A percentile compares a stretch with the other conserved stretches of the same genome.
Conservation (phyloP, 139 green algal species). For the Astrephomene gubernaculifera region DNA sequence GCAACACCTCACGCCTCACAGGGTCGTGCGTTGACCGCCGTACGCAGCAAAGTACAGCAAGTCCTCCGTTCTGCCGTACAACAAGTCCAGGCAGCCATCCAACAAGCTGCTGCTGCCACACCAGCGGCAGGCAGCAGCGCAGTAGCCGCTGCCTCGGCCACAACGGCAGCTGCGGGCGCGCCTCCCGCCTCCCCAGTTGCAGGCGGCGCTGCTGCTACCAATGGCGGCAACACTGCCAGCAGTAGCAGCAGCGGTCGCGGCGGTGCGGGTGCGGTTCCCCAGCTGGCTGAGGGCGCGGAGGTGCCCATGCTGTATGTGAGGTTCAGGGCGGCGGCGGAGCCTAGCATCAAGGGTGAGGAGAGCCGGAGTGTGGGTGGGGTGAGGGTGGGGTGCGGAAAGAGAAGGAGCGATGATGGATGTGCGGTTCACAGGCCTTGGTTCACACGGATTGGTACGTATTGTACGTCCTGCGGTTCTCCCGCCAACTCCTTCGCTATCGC, state of each 20-base stretch:
- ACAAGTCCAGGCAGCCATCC: constrained; percentile 54
- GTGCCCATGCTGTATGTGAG: constrained; percentile 94
- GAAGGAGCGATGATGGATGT: too few species aligned
- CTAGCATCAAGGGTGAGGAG: constrained; percentile 73
- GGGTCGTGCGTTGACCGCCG: constrained; percentile 56
- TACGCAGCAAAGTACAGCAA: constrained; percentile 80
- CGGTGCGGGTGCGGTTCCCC: background rate
- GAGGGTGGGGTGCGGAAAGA: background rate
- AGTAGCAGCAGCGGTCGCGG: background rate
- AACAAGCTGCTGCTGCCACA: constrained; percentile 51
- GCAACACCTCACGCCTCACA: background rate
- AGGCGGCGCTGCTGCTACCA: background rate
- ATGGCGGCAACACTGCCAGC: background rate
- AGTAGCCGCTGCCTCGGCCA: too few species aligned
- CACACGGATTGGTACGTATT: too few species aligned
- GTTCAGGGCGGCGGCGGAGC: constrained; percentile 91
- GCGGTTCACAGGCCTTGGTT: too few species aligned
- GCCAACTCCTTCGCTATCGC: too few species aligned
- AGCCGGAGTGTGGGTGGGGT: background rate
- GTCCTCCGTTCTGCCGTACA: constrained; percentile 65
- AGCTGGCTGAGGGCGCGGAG: constrained; percentile 80
- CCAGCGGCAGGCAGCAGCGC: too few species aligned
- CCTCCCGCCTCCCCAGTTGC: background rate
- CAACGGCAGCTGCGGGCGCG: too few species aligned
- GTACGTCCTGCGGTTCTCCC: too few species aligned